Base-by-base conservation (phyloP, 2,329 filamentous ascomycete genomes). In the Exophiala sideris region DNA sequence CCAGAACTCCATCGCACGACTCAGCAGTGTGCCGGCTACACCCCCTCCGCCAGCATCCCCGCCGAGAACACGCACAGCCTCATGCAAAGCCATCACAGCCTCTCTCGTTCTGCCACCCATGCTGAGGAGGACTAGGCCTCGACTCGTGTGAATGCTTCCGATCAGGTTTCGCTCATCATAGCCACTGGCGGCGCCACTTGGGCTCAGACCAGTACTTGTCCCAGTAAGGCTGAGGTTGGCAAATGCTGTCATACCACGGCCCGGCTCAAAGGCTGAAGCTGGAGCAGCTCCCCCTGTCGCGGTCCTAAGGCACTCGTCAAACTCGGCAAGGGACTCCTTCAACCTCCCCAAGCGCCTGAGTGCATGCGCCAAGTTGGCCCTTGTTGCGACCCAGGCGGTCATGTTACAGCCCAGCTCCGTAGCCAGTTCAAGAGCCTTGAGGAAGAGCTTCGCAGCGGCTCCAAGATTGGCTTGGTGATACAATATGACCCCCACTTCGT, bases 401-500 rank as follows among this genome's bases (percentile, higher is more conserved):
- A 89, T 84, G 58, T 95, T 89, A 51, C 89, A 87, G 58, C 90
- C 86, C 58, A 95, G 90, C 35, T 92, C 86, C 3, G 85, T 81
- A 2, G 91, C 88, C 49, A 96, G 83, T 45, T 80, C 76, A 14
- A 99, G 80, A 0, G 94, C 89, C 57, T 85, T 82, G 6, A 79
- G 79, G 70, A 99, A 97, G 58, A 91, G 82, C 29, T 83, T 79
- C 8, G 89, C 83, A 0, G 94, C 90, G 20, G 88, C 85, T 55
- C 84, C 79, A 5, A 90, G 81, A 47, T 88, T 82, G 62, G 89
- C 85, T 68, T 96, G 90, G 68, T 97, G 91, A 67, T 96, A 99
- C 61, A 90, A 86, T n/a, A 96, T 91, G 3, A 97, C 86, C 3
- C 92, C 95, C 74, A 97, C 86, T 73, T 99, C 94, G 68, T 99